phyloP scores from a whole-genome alignment of 2,329 filamentous ascomycete species.

The Aspergillus brasiliensis region DNA sequence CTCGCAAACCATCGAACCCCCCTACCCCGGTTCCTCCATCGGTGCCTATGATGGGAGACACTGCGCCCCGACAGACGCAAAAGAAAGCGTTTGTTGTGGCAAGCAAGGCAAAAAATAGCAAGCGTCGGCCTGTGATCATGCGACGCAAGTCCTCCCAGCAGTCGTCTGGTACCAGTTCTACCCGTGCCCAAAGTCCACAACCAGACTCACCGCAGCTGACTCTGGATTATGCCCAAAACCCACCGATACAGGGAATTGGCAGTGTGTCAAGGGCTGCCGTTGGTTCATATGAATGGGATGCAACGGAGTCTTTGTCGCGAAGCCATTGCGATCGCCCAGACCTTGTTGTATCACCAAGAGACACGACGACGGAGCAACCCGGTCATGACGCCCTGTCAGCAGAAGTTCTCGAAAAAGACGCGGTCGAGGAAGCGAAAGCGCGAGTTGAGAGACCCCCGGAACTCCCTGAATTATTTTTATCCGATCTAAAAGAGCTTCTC shows the following conservation, averaged over 20 bases:
- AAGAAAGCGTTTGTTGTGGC: constrained; percentile 35
- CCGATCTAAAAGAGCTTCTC: constrained; percentile 17
- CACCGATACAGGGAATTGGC: background rate
- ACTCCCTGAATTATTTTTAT: constrained; percentile 15
- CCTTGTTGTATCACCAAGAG: background rate
- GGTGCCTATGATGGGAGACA: constrained; percentile 7
- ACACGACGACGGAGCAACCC: background rate
- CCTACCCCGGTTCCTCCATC: constrained; percentile 23
- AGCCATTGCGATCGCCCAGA: background rate
- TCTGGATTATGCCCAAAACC: background rate
- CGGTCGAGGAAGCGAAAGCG: background rate
- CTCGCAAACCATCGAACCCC: constrained; percentile 29
- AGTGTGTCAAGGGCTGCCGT: background rate
- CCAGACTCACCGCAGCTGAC: constrained; percentile 7
- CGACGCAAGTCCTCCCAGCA: constrained; percentile 42
- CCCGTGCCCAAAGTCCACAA: constrained; percentile 16
- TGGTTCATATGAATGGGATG: background rate
- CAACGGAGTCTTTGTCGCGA: background rate
- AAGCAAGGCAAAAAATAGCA: constrained; percentile 28
- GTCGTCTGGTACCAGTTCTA: constrained; percentile 21
- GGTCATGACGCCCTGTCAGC: background rate
- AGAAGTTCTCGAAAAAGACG: background rate
- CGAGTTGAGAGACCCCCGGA: background rate
- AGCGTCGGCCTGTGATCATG: constrained; percentile 34
- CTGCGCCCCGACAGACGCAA: constrained; percentile 17